Evolutionary conservation across 345 rosid species (phyloP), one percentile per base, ranked within the genome.

Genomic region (Toxicodendron radicans): DNA sequence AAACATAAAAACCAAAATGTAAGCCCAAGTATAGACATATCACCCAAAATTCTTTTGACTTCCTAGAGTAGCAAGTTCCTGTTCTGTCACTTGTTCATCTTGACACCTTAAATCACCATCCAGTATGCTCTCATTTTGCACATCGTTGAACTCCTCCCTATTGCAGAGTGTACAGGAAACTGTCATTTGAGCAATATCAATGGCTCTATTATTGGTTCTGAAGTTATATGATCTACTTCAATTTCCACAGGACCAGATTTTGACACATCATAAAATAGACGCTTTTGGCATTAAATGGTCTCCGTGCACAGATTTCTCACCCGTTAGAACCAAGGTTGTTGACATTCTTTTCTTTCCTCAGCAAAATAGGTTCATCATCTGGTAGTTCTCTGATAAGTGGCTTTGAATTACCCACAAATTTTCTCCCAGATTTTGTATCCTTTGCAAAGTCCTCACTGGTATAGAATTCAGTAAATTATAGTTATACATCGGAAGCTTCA

Each of bases 61-160:
- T 67, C 83, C 80, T 62, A 73, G 79, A 71, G 76, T 61, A 70
- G 70, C 61, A 78, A 87, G 73, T 68, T 77, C 82, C 74, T 69
- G 85, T 67, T 82, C 80, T 21, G 66, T 73, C 41, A 77, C 77
- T 75, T 72, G 79, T 71, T 80, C 83, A 68, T 83, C 83, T 70
- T 83, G 81, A 64, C 63, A 32, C 66, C 74, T 83, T 58, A 78
- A 66, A 62, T 66, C 67, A 72, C 77, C 81, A 76, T 68, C 66
- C 49, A 64, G 73, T 69, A 78, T 84, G 77, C 77, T 52, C 59
- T 46, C 74, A 78, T 71, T 76, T 66, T 78, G 85, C 20, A 46
- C 57, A 21, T 68, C 66, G 71, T 54, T 75, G 48, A 66, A 59
- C 23, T 74, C 68, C 68, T 79, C 76, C 75, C 87, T 84, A 76